A percentile compares a stretch with the other conserved stretches of the same genome.
Evolutionary conservation across 257 asterid genomes (phyloP).

Genomic region (Asclepias syriaca): DNA sequence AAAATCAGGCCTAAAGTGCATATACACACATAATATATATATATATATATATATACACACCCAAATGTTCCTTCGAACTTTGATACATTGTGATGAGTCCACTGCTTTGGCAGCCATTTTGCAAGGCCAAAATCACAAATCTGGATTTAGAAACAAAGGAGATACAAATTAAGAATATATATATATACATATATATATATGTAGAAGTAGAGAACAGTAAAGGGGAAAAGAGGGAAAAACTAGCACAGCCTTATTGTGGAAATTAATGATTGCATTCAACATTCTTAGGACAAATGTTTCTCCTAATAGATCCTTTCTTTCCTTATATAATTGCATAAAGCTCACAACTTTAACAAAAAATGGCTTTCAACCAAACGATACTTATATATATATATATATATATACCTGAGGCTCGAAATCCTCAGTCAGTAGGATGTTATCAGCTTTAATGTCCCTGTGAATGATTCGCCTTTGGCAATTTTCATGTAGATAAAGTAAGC

Average conservation of each 20-base stretch:
- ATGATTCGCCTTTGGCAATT: conserved; percentile 52
- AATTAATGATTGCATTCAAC: neutral
- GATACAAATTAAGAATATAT: neutral
- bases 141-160: conserved; percentile 22
- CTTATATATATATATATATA: no score
- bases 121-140: conserved; percentile 80
- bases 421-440: conserved; percentile 58
- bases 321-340: neutral
- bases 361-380: no score
- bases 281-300: neutral
- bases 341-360: no score
- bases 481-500: conserved; percentile 58
- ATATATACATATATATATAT: neutral
- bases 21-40: neutral
- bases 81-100: conserved; percentile 55
- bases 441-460: conserved; percentile 67
- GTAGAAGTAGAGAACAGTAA: neutral
- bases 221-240: neutral
- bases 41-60: conserved; percentile 23
- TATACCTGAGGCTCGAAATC: conserved; percentile 62
- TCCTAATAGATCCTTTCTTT: neutral
- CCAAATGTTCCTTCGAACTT: conserved; percentile 83
- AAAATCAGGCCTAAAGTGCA: conserved; percentile 7
- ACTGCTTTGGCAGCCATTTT: conserved; percentile 72
- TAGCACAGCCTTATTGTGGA: neutral